These are phyloP conservation scores for Hyaloperonospora arabidopsidis DNA, from an alignment of 352 stramenopile species.

Conservation along the genomic window DNA sequence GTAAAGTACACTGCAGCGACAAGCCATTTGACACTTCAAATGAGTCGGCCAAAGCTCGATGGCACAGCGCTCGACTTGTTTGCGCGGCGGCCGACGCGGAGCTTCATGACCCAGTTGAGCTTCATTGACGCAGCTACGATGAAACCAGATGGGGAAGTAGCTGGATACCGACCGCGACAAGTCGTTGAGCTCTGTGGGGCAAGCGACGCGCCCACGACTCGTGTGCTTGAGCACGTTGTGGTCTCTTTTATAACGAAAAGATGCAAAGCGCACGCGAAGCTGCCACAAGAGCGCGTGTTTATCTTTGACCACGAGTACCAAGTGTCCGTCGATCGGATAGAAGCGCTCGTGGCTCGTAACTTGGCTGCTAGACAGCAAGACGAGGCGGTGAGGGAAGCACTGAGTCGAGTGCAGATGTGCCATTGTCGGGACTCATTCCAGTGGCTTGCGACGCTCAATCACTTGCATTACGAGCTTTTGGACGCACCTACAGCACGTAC, in stretches of 20 bases:
- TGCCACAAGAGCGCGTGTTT: conserved; percentile 37
- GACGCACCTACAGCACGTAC: conserved; percentile 39
- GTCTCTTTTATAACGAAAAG: conserved; percentile 50
- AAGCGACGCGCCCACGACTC: conserved; percentile 29
- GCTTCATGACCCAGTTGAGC: conserved; percentile 45
- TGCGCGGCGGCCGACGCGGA: conserved; percentile 37
- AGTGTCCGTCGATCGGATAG: conserved; percentile 17
- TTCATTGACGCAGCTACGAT: conserved; percentile 47
- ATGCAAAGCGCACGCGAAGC: conserved; percentile 10
- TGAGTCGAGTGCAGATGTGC: conserved; percentile 37
- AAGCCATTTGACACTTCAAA: neutral
- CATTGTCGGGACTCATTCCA: conserved; percentile 62
- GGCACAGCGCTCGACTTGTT: conserved; percentile 74
- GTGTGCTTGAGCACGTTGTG: conserved; percentile 49
- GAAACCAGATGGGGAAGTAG: conserved; percentile 9
- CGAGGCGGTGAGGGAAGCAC: conserved; percentile 15
- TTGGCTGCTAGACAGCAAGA: conserved; percentile 10
- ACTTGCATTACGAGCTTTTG: conserved; percentile 58
- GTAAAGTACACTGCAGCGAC: neutral
- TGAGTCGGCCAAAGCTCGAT: conserved; percentile 29
- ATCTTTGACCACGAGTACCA: conserved; percentile 65
- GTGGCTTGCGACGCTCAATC: conserved; percentile 65
- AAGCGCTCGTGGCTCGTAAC: conserved; percentile 8
- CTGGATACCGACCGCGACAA: conserved; percentile 48
- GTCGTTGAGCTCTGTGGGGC: conserved; percentile 52